Conservation (phyloP, 306 rosid genomes). For the Ammopiptanthus mongolicus region DNA sequence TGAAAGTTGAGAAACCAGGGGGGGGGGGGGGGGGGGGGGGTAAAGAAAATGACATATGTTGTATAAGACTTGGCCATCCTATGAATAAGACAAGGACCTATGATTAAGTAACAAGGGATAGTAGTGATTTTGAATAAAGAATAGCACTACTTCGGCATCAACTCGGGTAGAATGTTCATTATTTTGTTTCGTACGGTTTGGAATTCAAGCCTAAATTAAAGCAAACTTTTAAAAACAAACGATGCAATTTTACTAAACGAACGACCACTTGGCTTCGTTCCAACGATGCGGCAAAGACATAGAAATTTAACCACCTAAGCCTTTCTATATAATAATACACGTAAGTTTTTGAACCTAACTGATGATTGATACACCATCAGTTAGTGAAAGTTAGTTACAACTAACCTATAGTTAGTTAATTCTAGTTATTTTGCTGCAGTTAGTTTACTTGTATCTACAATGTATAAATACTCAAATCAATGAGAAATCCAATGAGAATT, state of each 20-base stretch:
- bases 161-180: neutral
- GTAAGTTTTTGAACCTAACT: neutral
- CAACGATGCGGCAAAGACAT: too few species aligned
- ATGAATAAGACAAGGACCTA: neutral
- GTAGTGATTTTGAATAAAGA: conserved; percentile 37
- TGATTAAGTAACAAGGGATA: neutral
- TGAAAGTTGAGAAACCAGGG: neutral
- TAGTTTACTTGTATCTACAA: too few species aligned
- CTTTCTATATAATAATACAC: too few species aligned
- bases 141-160: conserved; percentile 5
- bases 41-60: neutral
- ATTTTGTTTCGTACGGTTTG: neutral
- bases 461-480: too few species aligned
- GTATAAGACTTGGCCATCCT: conserved; percentile 14
- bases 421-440: too few species aligned
- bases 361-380: too few species aligned
- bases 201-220: neutral
- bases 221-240: neutral
- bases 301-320: too few species aligned
- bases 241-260: neutral
- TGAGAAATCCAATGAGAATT: too few species aligned
- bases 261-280: neutral
- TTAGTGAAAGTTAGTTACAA: too few species aligned
- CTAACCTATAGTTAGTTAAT: too few species aligned
- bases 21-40: too few species aligned